These are phyloP conservation scores for Mucor mucedo DNA, from an alignment of 371 early-diverging fungal species.

Conservation along the genomic window DNA sequence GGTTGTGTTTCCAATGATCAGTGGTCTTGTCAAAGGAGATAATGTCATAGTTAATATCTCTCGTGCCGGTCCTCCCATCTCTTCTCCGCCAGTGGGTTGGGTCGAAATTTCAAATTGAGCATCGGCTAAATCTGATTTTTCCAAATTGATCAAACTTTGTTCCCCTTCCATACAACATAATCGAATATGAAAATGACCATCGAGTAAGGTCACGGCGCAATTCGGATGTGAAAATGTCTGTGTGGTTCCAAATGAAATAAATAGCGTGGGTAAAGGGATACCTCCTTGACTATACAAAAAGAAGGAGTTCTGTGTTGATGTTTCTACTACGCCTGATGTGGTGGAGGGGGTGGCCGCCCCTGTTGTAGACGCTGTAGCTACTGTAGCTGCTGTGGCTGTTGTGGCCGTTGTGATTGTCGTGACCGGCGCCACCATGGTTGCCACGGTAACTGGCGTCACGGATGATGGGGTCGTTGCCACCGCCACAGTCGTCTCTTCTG, in stretches of 20 bases:
- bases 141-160: slow-evolving; percentile 50
- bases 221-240: slow-evolving; percentile 61
- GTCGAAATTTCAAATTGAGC: slow-evolving; percentile 50
- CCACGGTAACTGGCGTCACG: too few relatives aligned
- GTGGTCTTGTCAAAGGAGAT: slow-evolving; percentile 26
- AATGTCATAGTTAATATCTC: slow-evolving; percentile 56
- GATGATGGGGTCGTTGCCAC: too few relatives aligned
- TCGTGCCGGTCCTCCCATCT: slow-evolving; percentile 28
- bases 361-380: slow-evolving; percentile 3
- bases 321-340: slow-evolving; percentile 8
- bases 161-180: slow-evolving; percentile 51
- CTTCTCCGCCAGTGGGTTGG: slow-evolving; percentile 18
- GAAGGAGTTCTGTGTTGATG: slow-evolving; percentile 23
- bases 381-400: not conserved
- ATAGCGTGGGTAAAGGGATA: slow-evolving; percentile 64
- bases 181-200: slow-evolving; percentile 58
- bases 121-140: slow-evolving; percentile 52
- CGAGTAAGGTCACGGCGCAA: slow-evolving; percentile 60
- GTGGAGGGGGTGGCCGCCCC: slow-evolving; percentile 1
- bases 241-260: slow-evolving; percentile 56
- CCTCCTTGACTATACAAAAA: slow-evolving; percentile 39
- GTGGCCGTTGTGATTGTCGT: too few relatives aligned
- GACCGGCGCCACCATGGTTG: too few relatives aligned
- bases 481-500: too few relatives aligned
- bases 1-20: slow-evolving; percentile 8